Evolutionary conservation across 108 stramenopile genomes (phyloP).

Genomic region (Aurantiochytrium sp.): DNA sequence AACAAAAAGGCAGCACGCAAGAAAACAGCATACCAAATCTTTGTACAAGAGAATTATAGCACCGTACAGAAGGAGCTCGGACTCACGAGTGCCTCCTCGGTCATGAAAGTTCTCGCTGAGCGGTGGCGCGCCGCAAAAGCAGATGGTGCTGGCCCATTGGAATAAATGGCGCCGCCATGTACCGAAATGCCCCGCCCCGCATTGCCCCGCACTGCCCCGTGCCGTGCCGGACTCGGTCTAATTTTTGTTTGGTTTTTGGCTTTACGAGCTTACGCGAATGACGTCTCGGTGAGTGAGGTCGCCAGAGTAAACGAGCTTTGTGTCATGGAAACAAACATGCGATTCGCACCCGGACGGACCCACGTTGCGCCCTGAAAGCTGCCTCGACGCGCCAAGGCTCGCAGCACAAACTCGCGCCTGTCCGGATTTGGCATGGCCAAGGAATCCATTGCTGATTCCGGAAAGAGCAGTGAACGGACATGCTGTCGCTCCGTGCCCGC

Average conservation of each 20-base stretch:
- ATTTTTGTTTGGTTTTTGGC: background rate
- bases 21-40: background rate
- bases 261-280: background rate
- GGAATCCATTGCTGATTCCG: background rate
- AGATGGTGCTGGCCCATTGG: too few species aligned
- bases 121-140: background rate
- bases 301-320: background rate
- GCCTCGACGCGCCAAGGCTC: background rate
- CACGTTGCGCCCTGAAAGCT: background rate
- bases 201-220: background rate
- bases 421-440: background rate
- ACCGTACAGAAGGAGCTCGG: background rate
- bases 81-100: background rate
- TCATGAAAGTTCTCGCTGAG: background rate
- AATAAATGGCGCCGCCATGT: too few species aligned
- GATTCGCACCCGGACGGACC: background rate
- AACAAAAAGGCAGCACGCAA: background rate
- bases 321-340: background rate
- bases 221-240: background rate
- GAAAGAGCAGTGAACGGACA: background rate
- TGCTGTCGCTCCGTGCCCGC: background rate
- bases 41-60: background rate
- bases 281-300: background rate
- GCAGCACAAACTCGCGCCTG: background rate
- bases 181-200: too few species aligned